phyloP scores from a whole-genome alignment of 805 yeast genomes.

The Millerozyma acaciae region DNA sequence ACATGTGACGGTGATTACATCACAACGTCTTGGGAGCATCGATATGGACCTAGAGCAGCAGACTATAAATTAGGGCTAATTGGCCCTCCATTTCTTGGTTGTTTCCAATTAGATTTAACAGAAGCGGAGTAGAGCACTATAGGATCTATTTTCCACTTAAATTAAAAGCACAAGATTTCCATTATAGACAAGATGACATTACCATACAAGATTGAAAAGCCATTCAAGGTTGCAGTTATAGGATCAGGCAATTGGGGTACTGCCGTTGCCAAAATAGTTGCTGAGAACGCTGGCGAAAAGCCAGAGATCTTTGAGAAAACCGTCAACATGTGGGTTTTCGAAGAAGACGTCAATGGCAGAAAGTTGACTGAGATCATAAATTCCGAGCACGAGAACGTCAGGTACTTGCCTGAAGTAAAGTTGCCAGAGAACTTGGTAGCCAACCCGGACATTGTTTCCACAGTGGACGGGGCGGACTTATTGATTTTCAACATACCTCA shows the following conservation, averaged over 20 bases:
- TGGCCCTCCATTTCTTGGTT: too few species aligned
- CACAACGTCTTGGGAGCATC: too few species aligned
- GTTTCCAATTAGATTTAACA: too few species aligned
- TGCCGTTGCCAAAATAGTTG: constrained; percentile 90
- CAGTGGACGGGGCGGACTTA: constrained; percentile 79
- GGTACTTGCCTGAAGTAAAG: constrained; percentile 83
- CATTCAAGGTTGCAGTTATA: constrained; percentile 55
- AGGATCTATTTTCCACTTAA: too few species aligned
- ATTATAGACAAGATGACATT: constrained; percentile 13
- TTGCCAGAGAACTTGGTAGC: constrained; percentile 87
- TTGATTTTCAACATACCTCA: constrained; percentile 94
- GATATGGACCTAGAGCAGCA: too few species aligned
- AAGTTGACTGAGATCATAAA: constrained; percentile 90
- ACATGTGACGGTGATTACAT: too few species aligned
- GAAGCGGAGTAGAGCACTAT: too few species aligned
- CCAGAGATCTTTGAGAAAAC: constrained; percentile 65
- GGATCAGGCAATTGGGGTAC: constrained; percentile 99
- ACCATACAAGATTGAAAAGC: constrained; percentile 30
- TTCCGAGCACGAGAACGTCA: constrained; percentile 87
- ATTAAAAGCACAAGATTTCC: not conserved
- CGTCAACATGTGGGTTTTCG: constrained; percentile 96
- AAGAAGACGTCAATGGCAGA: constrained; percentile 74
- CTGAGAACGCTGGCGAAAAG: constrained; percentile 77
- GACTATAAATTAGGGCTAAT: too few species aligned
- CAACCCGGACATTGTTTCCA: constrained; percentile 73